Base-by-base conservation (phyloP, 306 rosid genomes). In the Corylus heterophylla region DNA sequence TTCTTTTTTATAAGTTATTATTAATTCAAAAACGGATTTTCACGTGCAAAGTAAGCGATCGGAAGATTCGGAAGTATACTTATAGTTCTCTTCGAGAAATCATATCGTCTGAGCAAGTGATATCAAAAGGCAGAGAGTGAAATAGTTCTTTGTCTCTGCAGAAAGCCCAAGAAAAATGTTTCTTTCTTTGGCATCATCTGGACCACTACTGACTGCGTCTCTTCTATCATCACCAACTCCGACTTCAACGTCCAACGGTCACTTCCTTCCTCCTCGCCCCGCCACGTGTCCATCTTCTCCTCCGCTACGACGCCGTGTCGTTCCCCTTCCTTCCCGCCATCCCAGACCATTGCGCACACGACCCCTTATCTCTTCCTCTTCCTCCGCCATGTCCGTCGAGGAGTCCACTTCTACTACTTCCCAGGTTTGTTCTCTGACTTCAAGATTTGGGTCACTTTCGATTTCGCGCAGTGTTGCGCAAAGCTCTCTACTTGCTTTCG, bases 391-490 rank as follows among this genome's bases (percentile, higher is more conserved):
- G 87, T 59, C 90, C 0, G 35, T 73, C 11, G 67, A 81, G 1
- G 81, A 84, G 42, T 79, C 91, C 70, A 29, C 62, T 88, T 81
- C 92, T 54, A 42, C 61, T 70, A 35, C 64, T 72, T 86, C 89
- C 74, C 92, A 89, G 98, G 97, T 94, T 87, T 20, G 25, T 17
- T 54, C 31, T 39, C 47, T 31, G 76, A n/a, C 2, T 31, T 31
- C 35, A 31, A 31, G 35, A 31, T 16, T 54, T 54, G 58, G 8
- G 20, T 54, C 20, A 54, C 58, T 0, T 5, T 6, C 8, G 8
- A 6, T 54, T 3, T 4, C 8, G 2, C 0, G 22, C 1, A 18
- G 20, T 4, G 58, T 54, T 54, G 7, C 2, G 1, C 4, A 54
- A 54, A 54, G 58, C 58, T 10, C 9, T 54, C 20, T 17, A 1